Evolutionary conservation across 1,139 yeast species (phyloP), one percentile per base, ranked within the genome.

Genomic region (Nakaseomyces bracarensis): DNA sequence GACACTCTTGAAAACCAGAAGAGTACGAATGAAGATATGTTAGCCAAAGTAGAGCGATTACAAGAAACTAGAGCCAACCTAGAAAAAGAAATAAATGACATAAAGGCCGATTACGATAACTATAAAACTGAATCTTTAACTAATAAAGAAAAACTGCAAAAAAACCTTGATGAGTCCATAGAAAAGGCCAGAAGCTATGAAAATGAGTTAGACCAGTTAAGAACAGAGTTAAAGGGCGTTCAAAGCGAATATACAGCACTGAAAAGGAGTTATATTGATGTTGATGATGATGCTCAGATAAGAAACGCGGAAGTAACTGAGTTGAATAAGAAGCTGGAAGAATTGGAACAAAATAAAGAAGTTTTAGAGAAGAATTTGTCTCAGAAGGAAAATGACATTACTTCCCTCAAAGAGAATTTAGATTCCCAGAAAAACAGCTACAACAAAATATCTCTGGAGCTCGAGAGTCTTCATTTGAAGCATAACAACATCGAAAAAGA

Each of bases 401-500:
- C 48, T 22, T 50, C 46, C 10, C 50, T 51, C 52, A 50, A 52
- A 35, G 29, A 25, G 7, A 51, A 51, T 36, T 46, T 42, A 25
- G 46, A 54, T 19, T 46, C 47, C 3, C 40, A 59, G 40, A 49
- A 54, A 11, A 50, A 50, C 5, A 54, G 50, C 15, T 41, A 54
- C 18, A 58, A 61, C 36, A 58, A 58, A 40, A 53, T 47, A 11
- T 43, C 54, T 4, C 34, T 50, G 7, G 61, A 58, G 23, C 36
- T 53, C 14, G 61, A 58, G 44, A 50, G 53, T 28, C 39, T 53
- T 3, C 53, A 54, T 36, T 36, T 51, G 33, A 57, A 51, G 41
- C 50, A 49, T 38, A 46, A 47, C 30, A 54, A 55, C 39, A 40
- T 58, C 16, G 67, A 65, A 36, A 52, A 58, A 9, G 66, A 64